Conservation (phyloP, 2,329 filamentous ascomycete genomes). For the Amylocarpus encephaloides region DNA sequence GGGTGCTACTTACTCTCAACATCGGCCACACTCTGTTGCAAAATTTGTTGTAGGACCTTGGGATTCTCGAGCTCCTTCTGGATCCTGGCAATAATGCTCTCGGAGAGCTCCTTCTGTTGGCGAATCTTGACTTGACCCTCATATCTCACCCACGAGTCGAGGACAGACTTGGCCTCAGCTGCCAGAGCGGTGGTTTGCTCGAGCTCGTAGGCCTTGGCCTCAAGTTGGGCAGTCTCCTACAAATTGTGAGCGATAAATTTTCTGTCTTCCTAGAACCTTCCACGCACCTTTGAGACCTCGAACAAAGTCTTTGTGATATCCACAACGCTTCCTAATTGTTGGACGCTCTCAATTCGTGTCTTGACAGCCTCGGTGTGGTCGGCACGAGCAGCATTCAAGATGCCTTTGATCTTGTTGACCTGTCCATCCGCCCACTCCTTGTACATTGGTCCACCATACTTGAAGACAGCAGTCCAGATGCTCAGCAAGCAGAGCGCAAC, state of each 20-base stretch:
- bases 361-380: conserved; percentile 96
- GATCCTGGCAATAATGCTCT: conserved; percentile 92
- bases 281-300: conserved; percentile 87
- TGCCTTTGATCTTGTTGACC: conserved; percentile 86
- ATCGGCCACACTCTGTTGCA: conserved; percentile 92
- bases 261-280: background rate
- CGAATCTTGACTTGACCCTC: conserved; percentile 98
- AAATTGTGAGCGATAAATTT: conserved; percentile 4
- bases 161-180: conserved; percentile 85
- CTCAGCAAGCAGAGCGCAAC: conserved; percentile 87
- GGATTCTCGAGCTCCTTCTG: conserved; percentile 98
- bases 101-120: conserved; percentile 93
- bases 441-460: conserved; percentile 90
- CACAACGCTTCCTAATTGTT: conserved; percentile 90
- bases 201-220: conserved; percentile 93
- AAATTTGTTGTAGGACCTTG: conserved; percentile 93
- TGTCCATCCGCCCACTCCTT: conserved; percentile 85
- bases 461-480: conserved; percentile 87
- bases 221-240: conserved; percentile 84
- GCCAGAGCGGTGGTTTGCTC: conserved; percentile 94
- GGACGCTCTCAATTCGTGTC: conserved; percentile 85
- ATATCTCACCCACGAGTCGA: conserved; percentile 98
- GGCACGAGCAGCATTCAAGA: conserved; percentile 87
- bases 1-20: conserved; percentile 72
- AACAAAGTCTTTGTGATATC: conserved; percentile 97